Conservation (phyloP, 2,329 filamentous ascomycete species). For the Akanthomyces lecanii region DNA sequence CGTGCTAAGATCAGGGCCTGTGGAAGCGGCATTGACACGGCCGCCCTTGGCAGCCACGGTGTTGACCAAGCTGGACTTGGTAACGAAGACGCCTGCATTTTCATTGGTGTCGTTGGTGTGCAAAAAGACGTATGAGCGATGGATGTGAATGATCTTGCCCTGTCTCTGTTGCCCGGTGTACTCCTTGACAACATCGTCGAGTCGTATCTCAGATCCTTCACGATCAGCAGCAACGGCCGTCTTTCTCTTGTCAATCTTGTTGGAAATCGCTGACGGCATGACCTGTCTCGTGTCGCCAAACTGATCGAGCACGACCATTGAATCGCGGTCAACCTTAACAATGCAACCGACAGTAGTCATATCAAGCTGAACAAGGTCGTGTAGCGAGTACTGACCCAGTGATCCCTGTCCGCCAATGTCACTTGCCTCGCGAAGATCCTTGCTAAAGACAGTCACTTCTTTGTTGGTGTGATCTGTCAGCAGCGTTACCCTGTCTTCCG, state of each 20-base stretch:
- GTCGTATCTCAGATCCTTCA: constrained; percentile 86
- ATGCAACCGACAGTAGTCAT: constrained; percentile 88
- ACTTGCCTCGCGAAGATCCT: constrained; percentile 87
- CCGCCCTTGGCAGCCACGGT: constrained; percentile 95
- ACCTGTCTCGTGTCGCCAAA: constrained; percentile 77
- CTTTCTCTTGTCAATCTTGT: constrained; percentile 77
- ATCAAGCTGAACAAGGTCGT: constrained; percentile 92
- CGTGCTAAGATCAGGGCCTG: constrained; percentile 74
- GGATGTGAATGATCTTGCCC: constrained; percentile 89
- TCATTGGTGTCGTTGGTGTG: constrained; percentile 80
- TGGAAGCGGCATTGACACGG: constrained; percentile 56
- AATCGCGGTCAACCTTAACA: constrained; percentile 92
- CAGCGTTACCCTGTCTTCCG: constrained; percentile 86
- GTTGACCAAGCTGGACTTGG: constrained; percentile 76
- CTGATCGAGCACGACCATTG: constrained; percentile 84
- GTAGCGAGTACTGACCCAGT: constrained; percentile 84
- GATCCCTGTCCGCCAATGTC: constrained; percentile 83
- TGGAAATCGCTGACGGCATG: constrained; percentile 86
- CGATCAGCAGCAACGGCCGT: constrained; percentile 87
- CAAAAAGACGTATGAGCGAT: constrained; percentile 87
- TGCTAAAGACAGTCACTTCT: constrained; percentile 97
- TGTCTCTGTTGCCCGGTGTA: constrained; percentile 77
- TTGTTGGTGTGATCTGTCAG: constrained; percentile 88
- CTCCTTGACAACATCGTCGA: constrained; percentile 91
- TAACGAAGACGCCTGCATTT: constrained; percentile 86